Conservation (phyloP, 805 yeast genomes). For the Wickerhamiella australiensis region DNA sequence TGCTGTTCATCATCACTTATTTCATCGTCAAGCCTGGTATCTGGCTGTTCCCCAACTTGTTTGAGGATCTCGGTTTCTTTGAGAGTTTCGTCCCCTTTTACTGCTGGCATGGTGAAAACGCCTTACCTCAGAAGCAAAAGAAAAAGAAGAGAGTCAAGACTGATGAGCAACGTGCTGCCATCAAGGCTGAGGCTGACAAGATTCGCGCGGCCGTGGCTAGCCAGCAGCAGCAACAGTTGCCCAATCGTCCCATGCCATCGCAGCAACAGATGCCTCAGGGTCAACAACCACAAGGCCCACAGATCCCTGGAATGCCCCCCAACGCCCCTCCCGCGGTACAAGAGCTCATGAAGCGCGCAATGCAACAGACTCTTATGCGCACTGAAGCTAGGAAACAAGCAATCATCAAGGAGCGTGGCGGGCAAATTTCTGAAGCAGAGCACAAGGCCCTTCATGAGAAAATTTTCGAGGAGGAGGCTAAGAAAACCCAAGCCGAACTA, state of each 20-base stretch:
- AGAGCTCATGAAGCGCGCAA: conserved; percentile 15
- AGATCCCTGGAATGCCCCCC: conserved; percentile 7
- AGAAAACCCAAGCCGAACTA: conserved; percentile 17
- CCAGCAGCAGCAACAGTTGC: background rate
- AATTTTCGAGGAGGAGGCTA: conserved; percentile 21
- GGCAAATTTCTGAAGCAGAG: conserved; percentile 17
- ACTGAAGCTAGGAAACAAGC: conserved; percentile 16
- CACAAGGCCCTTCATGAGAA: conserved; percentile 15
- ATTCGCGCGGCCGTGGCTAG: conserved; percentile 3
- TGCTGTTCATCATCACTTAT: conserved; percentile 51
- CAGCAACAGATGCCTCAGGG: background rate
- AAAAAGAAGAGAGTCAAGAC: conserved; percentile 13
- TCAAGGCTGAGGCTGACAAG: conserved; percentile 6
- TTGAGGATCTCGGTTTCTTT: conserved; percentile 86
- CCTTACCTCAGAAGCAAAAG: conserved; percentile 22
- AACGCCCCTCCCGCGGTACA: conserved; percentile 13
- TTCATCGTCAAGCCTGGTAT: conserved; percentile 57
- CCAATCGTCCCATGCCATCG: background rate
- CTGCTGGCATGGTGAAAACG: conserved; percentile 53
- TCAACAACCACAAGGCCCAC: background rate
- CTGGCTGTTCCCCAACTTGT: conserved; percentile 93
- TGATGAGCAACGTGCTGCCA: conserved; percentile 5
- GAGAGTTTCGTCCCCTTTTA: conserved; percentile 88
- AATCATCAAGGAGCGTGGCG: conserved; percentile 14
- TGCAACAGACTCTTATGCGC: conserved; percentile 14